Evolutionary conservation across 1,284 basidiomycete genomes (phyloP).

Genomic region (Hemileia vastatrix): DNA sequence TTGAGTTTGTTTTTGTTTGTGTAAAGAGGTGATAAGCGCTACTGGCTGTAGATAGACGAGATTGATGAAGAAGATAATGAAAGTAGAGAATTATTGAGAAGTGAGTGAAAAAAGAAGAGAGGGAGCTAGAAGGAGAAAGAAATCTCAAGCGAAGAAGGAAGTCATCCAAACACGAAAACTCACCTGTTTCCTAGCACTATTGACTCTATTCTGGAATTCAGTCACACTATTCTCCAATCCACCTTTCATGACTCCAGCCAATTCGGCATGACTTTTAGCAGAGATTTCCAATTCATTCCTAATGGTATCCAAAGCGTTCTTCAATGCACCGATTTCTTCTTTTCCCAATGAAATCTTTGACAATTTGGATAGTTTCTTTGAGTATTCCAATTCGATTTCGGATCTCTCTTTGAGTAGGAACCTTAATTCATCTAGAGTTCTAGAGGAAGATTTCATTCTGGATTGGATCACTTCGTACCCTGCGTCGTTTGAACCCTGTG

Average conservation of each 20-base stretch:
- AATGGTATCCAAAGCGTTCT: constrained; percentile 6
- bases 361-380: constrained; percentile 72
- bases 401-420: constrained; percentile 86
- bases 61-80: background rate
- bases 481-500: constrained; percentile 53
- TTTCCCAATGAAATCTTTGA: constrained; percentile 56
- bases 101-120: too few relatives aligned
- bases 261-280: constrained; percentile 46
- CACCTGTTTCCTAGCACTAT: constrained; percentile 16
- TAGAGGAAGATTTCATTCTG: constrained; percentile 70
- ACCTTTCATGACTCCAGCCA: constrained; percentile 64
- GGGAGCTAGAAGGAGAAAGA: too few relatives aligned
- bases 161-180: background rate
- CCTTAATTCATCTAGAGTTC: constrained; percentile 78
- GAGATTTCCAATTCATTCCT: constrained; percentile 6
- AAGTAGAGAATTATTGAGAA: background rate
- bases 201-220: constrained; percentile 12
- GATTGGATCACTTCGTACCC: constrained; percentile 84
- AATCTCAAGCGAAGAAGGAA: too few relatives aligned
- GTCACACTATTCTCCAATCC: constrained; percentile 57
- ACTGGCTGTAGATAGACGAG: constrained; percentile 52
- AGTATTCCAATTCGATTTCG: constrained; percentile 85
- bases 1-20: constrained; percentile 72
- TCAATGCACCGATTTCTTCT: constrained; percentile 19
- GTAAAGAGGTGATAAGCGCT: constrained; percentile 68